Percentiles rank a stretch among this genome's conserved stretches.
Evolutionary conservation across 805 yeast species (phyloP).

Genomic region (Maudiozyma bulderi): DNA sequence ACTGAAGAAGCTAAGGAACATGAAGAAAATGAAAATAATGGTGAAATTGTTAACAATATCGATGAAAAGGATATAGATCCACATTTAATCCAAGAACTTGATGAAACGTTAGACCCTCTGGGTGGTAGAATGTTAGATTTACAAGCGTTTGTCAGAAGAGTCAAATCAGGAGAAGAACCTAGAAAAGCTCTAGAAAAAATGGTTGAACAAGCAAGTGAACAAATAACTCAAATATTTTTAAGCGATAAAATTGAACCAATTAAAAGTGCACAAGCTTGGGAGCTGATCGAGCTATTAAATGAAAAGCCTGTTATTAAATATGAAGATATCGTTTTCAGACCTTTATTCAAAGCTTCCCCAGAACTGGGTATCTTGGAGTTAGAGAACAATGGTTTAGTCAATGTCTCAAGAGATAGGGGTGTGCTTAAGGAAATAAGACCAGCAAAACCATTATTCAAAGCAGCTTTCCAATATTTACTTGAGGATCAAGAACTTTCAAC

Average conservation of each 20-base stretch:
- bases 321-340: conserved; percentile 44
- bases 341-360: conserved; percentile 50
- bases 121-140: conserved; percentile 95
- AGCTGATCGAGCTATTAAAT: conserved; percentile 56
- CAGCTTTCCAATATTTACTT: conserved; percentile 65
- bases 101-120: conserved; percentile 54
- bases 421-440: conserved; percentile 55
- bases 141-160: conserved; percentile 80
- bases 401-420: conserved; percentile 70
- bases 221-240: conserved; percentile 70
- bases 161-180: conserved; percentile 81
- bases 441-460: conserved; percentile 74
- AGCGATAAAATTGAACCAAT: conserved; percentile 43
- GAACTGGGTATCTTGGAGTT: conserved; percentile 53
- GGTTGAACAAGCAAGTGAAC: conserved; percentile 78
- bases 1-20: neutral
- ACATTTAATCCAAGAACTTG: conserved; percentile 31
- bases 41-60: conserved; percentile 1
- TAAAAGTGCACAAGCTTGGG: conserved; percentile 83
- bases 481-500: conserved; percentile 46
- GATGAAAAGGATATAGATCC: conserved; percentile 12
- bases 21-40: conserved; percentile 14
- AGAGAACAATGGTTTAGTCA: conserved; percentile 70
- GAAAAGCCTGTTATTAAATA: conserved; percentile 37
- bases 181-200: conserved; percentile 66